Conservation (phyloP, 768 basidiomycete species). For the Hericium coralloides region DNA sequence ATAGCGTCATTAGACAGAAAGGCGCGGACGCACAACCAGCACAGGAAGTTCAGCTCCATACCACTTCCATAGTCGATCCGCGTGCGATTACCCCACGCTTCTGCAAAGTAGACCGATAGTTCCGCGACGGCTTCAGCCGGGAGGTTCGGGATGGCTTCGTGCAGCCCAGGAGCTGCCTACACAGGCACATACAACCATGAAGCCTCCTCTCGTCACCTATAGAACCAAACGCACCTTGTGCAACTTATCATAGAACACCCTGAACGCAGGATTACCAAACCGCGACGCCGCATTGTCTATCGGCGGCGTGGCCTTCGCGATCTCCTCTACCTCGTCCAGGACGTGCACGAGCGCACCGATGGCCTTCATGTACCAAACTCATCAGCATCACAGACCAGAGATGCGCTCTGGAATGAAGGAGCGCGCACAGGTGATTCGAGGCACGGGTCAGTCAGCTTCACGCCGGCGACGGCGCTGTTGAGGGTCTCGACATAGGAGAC, state of each 20-base stretch:
- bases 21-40: conserved; percentile 71
- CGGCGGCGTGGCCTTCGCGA: conserved; percentile 68
- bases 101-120: conserved; percentile 70
- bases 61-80: conserved; percentile 99
- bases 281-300: conserved; percentile 85
- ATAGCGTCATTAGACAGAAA: neutral
- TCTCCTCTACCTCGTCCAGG: conserved; percentile 55
- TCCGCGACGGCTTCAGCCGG: conserved; percentile 54
- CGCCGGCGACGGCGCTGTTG: conserved; percentile 66
- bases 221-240: conserved; percentile 38
- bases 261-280: conserved; percentile 97
- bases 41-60: conserved; percentile 97
- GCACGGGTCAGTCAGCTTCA: conserved; percentile 64
- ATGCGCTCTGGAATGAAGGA: neutral
- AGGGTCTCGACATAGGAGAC: conserved; percentile 63
- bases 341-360: conserved; percentile 52
- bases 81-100: conserved; percentile 86
- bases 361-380: conserved; percentile 34
- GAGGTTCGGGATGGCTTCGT: conserved; percentile 47
- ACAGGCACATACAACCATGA: neutral
- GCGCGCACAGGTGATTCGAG: conserved; percentile 47
- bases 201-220: neutral
- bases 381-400: neutral
- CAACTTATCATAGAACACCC: conserved; percentile 82
- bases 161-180: conserved; percentile 28